Base-by-base conservation (phyloP, 2,329 filamentous ascomycete species). In the Paecilomyces sp. region DNA sequence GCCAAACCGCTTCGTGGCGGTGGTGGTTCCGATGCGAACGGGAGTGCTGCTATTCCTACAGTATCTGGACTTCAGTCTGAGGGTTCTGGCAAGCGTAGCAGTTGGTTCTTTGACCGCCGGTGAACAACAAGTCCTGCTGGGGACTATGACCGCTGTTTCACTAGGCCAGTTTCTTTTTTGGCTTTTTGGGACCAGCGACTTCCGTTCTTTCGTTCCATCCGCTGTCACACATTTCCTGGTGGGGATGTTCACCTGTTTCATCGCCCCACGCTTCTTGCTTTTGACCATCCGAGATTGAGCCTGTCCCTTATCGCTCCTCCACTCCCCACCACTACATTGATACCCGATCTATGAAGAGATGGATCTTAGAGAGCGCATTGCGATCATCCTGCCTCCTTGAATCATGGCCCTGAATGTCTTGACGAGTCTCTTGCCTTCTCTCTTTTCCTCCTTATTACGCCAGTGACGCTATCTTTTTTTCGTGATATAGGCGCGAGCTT, bases 71-170 rank as follows among this genome's bases (percentile, higher is more conserved):
- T 89, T 61, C 88, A 88, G 73, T 90, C 88, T 28, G 90, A 88
- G 66, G 86, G 89, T 47, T 83, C 88, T 1, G 84, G 82, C 67
- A 92, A 88, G 61, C 85, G 82, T 56, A 91, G 82, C 59, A 80
- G 77, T 69, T 81, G 79, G 79, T 80, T 81, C 68, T 79, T 80
- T 66, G 74, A 79, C 66, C 71, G 73, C 65, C 73, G 75, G 72
- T 77, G 66, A 74, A 33, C 57, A 22, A 50, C 34, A 24, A 25
- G n/a, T 36, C 41, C 41, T 47, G 41, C 8, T 47, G 1, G 41
- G 41, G 41, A 47, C 41, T 8, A 47, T 47, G 18, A n/a, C 41
- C 15, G 15, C n/a, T 18, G 41, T 34, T 22, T 3, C 12, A 24
- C n/a, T 36, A 30, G 50, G 18, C 33, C 33, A 52, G 25, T 30